Evolutionary conservation across 331 rosid species (phyloP).

Genomic region (Malus hybrid): DNA sequence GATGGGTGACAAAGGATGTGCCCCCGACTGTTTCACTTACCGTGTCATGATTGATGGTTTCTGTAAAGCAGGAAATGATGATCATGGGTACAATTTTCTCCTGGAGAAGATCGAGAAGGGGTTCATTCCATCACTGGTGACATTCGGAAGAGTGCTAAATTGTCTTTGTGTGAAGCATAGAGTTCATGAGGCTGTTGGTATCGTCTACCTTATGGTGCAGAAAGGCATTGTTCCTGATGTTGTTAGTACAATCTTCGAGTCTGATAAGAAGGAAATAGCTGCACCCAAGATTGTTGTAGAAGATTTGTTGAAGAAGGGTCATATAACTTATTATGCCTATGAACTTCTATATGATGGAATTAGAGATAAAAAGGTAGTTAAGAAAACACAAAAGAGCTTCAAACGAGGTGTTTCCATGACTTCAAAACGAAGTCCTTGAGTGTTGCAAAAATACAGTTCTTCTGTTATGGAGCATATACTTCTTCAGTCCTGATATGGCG

Average conservation of each 20-base stretch:
- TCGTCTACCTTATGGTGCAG: slow-evolving; percentile 68
- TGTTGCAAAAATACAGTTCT: slow-evolving; percentile 3
- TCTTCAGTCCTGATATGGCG: neutral
- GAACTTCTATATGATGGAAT: slow-evolving; percentile 77
- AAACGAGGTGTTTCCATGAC: slow-evolving; percentile 16
- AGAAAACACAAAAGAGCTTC: slow-evolving; percentile 44
- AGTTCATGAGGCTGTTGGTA: slow-evolving; percentile 63
- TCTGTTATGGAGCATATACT: neutral
- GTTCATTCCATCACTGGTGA: slow-evolving; percentile 53
- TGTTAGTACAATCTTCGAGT: slow-evolving; percentile 70
- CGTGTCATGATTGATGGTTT: slow-evolving; percentile 76
- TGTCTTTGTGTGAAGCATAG: slow-evolving; percentile 62
- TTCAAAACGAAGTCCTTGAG: slow-evolving; percentile 15
- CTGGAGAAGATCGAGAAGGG: slow-evolving; percentile 53
- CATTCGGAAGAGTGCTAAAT: slow-evolving; percentile 77
- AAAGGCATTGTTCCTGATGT: slow-evolving; percentile 70
- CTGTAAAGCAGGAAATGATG: slow-evolving; percentile 63
- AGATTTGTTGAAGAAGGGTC: slow-evolving; percentile 73
- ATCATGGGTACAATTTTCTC: slow-evolving; percentile 51
- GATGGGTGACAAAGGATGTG: slow-evolving; percentile 45
- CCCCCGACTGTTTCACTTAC: slow-evolving; percentile 70
- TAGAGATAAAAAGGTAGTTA: slow-evolving; percentile 54
- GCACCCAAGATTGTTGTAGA: slow-evolving; percentile 93
- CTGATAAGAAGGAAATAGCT: slow-evolving; percentile 72
- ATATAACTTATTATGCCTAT: slow-evolving; percentile 66